Conservation (phyloP, 2,329 filamentous ascomycete genomes). For the Lachnellula occidentalis region DNA sequence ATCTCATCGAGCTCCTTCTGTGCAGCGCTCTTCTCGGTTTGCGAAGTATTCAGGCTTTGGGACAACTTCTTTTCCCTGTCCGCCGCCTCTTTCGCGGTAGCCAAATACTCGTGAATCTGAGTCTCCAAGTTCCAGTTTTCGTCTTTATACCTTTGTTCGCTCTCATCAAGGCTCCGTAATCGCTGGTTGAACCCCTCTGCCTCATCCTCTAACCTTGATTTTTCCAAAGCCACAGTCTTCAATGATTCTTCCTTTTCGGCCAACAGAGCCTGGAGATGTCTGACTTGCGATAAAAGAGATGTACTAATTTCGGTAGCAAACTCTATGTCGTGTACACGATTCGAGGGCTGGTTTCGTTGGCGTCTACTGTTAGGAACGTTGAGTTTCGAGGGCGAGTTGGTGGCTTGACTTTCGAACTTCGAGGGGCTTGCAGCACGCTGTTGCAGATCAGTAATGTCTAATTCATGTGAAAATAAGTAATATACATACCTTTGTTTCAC, state of each 20-base stretch:
- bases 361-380: slow-evolving; percentile 74
- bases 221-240: slow-evolving; percentile 68
- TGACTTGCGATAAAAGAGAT: slow-evolving; percentile 87
- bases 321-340: slow-evolving; percentile 89
- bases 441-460: slow-evolving; percentile 18
- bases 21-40: slow-evolving; percentile 67
- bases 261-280: slow-evolving; percentile 79
- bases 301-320: slow-evolving; percentile 98
- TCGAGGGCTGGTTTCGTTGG: slow-evolving; percentile 82
- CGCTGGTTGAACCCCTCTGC: slow-evolving; percentile 73
- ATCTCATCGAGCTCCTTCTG: slow-evolving; percentile 91
- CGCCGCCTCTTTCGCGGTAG: slow-evolving; percentile 66
- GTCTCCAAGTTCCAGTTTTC: slow-evolving; percentile 98
- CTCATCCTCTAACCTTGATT: slow-evolving; percentile 76
- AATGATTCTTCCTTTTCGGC: slow-evolving; percentile 84
- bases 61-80: slow-evolving; percentile 80
- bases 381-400: slow-evolving; percentile 82
- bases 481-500: slow-evolving; percentile 40
- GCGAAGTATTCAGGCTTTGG: slow-evolving; percentile 63
- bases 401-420: slow-evolving; percentile 78
- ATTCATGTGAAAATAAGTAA: slow-evolving; percentile 4
- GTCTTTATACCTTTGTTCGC: slow-evolving; percentile 92
- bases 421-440: slow-evolving; percentile 67
- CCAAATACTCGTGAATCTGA: slow-evolving; percentile 76
- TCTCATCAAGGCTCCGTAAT: slow-evolving; percentile 80